Evolutionary conservation across 139 green algal species (phyloP).

Genomic region (Prasinococcaceae sp.): DNA sequence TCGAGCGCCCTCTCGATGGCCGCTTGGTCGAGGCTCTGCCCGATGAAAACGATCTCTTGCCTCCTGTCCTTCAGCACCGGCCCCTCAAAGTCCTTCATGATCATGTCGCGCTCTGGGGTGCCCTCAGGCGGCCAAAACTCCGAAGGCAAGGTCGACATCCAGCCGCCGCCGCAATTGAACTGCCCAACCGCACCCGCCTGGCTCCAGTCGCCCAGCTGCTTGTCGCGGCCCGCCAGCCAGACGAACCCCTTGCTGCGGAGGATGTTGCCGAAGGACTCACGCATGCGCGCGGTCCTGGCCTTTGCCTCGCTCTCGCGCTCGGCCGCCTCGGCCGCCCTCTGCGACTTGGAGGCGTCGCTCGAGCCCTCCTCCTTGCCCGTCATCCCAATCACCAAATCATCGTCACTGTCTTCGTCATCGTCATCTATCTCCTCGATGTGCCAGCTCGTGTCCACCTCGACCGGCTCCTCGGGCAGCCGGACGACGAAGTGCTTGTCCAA

Average conservation of each 20-base stretch:
- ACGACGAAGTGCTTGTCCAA: slow-evolving; percentile 4
- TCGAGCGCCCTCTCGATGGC: slow-evolving; percentile 1
- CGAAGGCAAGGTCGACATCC: slow-evolving; percentile 55
- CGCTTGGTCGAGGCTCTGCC: slow-evolving; percentile 8
- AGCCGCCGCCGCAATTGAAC: slow-evolving; percentile 71
- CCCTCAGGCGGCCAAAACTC: slow-evolving; percentile 57
- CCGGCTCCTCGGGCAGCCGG: no score
- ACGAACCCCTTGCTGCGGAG: slow-evolving; percentile 82
- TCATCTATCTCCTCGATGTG: no score
- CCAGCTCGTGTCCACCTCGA: no score
- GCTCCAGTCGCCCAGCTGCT: slow-evolving; percentile 72
- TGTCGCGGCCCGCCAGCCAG: slow-evolving; percentile 72
- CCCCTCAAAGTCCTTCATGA: slow-evolving; percentile 50
- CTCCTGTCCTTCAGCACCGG: slow-evolving; percentile 51
- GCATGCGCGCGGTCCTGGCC: background rate
- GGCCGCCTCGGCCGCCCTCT: background rate
- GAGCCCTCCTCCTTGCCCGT: slow-evolving; percentile 1
- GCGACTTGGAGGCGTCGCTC: background rate
- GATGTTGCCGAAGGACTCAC: background rate
- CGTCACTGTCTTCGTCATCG: no score
- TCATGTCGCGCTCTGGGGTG: slow-evolving; percentile 32
- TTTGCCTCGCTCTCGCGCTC: background rate
- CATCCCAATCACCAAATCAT: no score
- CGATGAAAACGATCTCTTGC: slow-evolving; percentile 94
- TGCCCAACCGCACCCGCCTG: slow-evolving; percentile 88